Evolutionary conservation across 2,329 filamentous ascomycete genomes (phyloP).

Genomic region (Fusarium sulawesiense): DNA sequence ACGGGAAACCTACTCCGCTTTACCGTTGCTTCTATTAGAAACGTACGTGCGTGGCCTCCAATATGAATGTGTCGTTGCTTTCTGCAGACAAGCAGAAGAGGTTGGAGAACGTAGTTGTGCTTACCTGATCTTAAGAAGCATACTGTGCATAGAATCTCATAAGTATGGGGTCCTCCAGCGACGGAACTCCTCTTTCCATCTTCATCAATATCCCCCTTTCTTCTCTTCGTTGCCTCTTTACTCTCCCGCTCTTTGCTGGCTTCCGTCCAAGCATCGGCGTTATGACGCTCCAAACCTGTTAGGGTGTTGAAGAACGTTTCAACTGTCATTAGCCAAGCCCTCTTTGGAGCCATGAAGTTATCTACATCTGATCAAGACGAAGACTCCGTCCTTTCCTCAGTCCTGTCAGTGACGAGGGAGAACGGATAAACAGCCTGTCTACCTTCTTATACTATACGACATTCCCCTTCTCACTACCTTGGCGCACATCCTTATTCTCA

Average conservation of each 20-base stretch:
- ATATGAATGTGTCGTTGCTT: neutral
- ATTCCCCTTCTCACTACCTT: neutral
- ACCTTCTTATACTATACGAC: rapidly evolving
- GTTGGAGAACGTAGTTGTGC: neutral
- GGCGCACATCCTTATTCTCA: neutral
- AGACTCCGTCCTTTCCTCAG: neutral
- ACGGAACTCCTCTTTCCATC: neutral
- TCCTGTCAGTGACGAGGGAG: neutral
- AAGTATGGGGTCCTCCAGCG: neutral
- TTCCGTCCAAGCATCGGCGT: neutral
- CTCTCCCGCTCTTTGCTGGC: neutral
- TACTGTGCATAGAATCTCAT: neutral
- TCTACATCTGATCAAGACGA: neutral
- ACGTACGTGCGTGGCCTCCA: neutral
- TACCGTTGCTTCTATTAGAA: neutral
- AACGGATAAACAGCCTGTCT: neutral
- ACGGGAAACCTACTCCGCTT: neutral
- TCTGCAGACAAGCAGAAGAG: neutral
- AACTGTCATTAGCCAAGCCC: neutral
- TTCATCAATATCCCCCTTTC: neutral
- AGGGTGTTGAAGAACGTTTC: neutral
- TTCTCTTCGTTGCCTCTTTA: neutral
- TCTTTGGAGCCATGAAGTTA: neutral
- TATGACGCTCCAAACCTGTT: neutral
- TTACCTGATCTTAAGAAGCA: neutral